Conservation (phyloP, 352 stramenopile species). For the Phytophthora hibernalis region DNA sequence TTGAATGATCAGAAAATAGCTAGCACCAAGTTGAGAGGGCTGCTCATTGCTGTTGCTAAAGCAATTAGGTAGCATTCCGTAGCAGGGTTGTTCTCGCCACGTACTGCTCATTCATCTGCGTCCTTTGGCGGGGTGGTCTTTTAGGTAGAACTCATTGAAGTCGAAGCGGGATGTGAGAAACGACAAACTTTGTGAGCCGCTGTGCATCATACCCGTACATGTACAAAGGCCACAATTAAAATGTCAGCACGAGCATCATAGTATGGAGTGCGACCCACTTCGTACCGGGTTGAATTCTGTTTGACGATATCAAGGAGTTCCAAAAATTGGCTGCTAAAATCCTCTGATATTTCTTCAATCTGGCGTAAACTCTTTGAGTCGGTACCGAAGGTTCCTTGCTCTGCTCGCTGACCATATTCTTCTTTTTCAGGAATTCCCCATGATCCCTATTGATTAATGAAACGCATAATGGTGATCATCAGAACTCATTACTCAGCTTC, state of each 20-base stretch:
- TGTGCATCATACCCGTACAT: slow-evolving; percentile 34
- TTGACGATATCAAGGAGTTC: slow-evolving; percentile 79
- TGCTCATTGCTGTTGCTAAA: slow-evolving; percentile 34
- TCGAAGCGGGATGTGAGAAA: slow-evolving; percentile 91
- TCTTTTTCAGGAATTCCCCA: slow-evolving; percentile 69
- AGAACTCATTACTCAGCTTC: neutral
- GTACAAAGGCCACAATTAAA: slow-evolving; percentile 3
- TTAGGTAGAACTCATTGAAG: slow-evolving; percentile 92
- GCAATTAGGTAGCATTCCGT: neutral
- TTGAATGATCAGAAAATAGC: neutral
- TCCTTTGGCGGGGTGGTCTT: slow-evolving; percentile 56
- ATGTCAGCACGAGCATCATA: slow-evolving; percentile 1
- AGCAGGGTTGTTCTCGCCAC: slow-evolving; percentile 19
- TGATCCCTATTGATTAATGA: slow-evolving; percentile 45
- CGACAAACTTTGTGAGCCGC: slow-evolving; percentile 79
- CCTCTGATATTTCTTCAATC: slow-evolving; percentile 68
- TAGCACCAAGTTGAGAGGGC: slow-evolving; percentile 5
- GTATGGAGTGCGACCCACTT: slow-evolving; percentile 10
- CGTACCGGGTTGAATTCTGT: slow-evolving; percentile 58
- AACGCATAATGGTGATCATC: neutral
- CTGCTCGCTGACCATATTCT: slow-evolving; percentile 44
- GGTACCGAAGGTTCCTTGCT: slow-evolving; percentile 49
- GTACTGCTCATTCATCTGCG: slow-evolving; percentile 50
- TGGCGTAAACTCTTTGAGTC: slow-evolving; percentile 63
- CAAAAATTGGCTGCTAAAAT: slow-evolving; percentile 73